Percentiles rank a stretch among this genome's conserved stretches.
These are phyloP conservation scores for Thermothelomyces thermophilus DNA, from an alignment of 2,329 filamentous ascomycete genomes.

Conservation along the genomic window DNA sequence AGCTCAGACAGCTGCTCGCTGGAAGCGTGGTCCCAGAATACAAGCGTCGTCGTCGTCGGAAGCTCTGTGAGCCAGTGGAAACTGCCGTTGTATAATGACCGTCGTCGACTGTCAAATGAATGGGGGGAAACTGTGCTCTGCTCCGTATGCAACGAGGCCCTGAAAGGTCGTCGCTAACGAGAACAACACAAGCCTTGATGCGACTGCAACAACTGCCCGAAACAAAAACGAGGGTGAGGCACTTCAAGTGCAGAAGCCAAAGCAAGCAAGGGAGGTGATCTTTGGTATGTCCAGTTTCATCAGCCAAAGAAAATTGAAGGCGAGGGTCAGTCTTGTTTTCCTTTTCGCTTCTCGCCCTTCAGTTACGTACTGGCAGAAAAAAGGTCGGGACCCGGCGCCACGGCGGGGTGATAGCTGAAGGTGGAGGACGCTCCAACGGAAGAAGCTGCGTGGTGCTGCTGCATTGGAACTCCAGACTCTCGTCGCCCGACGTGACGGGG, in stretches of 20 bases:
- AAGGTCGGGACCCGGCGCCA: neutral
- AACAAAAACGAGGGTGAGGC: too few species aligned
- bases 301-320: neutral
- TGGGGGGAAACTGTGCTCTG: neutral
- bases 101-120: neutral
- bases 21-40: neutral
- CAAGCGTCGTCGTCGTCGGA: conserved; percentile 3
- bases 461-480: neutral
- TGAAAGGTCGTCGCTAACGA: too few species aligned
- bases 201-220: neutral
- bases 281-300: neutral
- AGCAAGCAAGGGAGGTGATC: neutral
- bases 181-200: neutral
- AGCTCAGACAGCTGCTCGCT: neutral
- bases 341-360: too few species aligned
- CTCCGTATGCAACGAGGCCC: too few species aligned
- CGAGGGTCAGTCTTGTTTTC: neutral
- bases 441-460: neutral
- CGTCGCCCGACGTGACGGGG: neutral
- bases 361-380: too few species aligned
- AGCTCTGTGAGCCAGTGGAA: too few species aligned
- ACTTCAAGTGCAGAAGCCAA: neutral
- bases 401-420: neutral
- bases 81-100: neutral
- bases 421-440: neutral